Evolutionary conservation across 2,329 filamentous ascomycete genomes (phyloP), one percentile per base, ranked within the genome.

Genomic region (Exophiala spinifera): DNA sequence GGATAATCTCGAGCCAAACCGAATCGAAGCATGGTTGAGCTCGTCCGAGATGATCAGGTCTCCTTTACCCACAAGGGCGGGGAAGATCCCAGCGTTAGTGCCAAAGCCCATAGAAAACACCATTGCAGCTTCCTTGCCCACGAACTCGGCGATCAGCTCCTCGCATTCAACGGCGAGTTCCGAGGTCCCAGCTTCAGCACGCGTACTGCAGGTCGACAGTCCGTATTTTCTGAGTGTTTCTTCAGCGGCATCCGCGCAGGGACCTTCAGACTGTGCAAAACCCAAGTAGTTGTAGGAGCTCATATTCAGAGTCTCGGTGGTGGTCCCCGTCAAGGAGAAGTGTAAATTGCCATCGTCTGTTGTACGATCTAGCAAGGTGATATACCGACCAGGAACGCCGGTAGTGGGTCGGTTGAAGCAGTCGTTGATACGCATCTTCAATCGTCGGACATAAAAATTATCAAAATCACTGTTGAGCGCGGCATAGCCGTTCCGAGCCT

Each of bases 281-380:
- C 94, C 94, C 20, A 99, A 88, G 70, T 99, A 99, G 74, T 99
- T 99, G 81, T 99, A 99, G 1, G 94, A 99, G 76, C 92, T 96
- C 87, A 99, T 88, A 75, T 99, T 99, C 65, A 99, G 78, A 0
- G 94, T 97, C 73, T 99, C 90, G 1, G 92, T 97, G 55, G 84
- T 87, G 45, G 90, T 95, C 54, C 94, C 94, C 1, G 89, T 91
- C 72, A 91, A 85, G 69, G 88, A 83, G 77, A 96, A 99, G 55
- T 87, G 86, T 66, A 87, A 81, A 75, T 99, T 99, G 78, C 89
- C 91, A 69, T 99, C 90, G 68, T 92, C 82, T 2, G 91, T 95
- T 64, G 84, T 87, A 67, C 94, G 89, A 72, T 97, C 92, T 63
- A 97, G 81, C 36, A 99, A 79, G 20, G 89, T 97, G 66, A 99